Base-by-base conservation (phyloP, 176 grass and related monocot species). In the Cenchrus fungigraminus region DNA sequence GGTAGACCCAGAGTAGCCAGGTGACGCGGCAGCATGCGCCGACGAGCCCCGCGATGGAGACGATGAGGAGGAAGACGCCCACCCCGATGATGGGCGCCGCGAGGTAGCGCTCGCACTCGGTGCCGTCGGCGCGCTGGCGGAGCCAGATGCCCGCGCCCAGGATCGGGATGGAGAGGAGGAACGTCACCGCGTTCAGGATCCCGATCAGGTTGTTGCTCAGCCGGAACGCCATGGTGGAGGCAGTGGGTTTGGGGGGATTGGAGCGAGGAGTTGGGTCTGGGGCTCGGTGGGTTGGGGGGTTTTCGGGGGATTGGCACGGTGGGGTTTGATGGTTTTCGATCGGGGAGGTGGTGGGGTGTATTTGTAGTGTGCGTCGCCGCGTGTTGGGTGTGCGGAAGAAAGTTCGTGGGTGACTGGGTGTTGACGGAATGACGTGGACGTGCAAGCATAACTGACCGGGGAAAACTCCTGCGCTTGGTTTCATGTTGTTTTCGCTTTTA, bases 181-280 rank as follows among this genome's bases (percentile, higher is more conserved):
- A 94, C 5, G 93, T 94, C 10, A 99, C 0, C 12, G 84, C 32
- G 90, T 99, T 99, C 6, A 96, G 97, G 65, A 92, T 64, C 0
- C 97, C 97, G 86, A 99, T 83, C 13, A 95, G 69, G 73, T 86
- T 99, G 83, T 99, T 99, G 90, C 97, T 99, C 16, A 96, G 71
- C 0, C 91, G 87, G 87, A 97, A 84, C 79, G 89, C 91, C 97
- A 92, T 95, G 25, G 40, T 5, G 6, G 1, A 6, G 5, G 34
- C 3, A 1, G 65, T 2, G 65, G 13, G 6, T 46, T 9, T 11
- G 2, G 6, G 2, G n/a, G 31, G 0, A 16, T 8, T 0, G 6
- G 5, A 0, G 50, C 37, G 6, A 19, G 3, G 20, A 16, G 20
- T 20, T 49, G 44, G 20, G 19, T 19, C 3, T 2, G 17, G 20